Conservation (phyloP, 2,329 filamentous ascomycete genomes). For the Diaporthe citriasiana region DNA sequence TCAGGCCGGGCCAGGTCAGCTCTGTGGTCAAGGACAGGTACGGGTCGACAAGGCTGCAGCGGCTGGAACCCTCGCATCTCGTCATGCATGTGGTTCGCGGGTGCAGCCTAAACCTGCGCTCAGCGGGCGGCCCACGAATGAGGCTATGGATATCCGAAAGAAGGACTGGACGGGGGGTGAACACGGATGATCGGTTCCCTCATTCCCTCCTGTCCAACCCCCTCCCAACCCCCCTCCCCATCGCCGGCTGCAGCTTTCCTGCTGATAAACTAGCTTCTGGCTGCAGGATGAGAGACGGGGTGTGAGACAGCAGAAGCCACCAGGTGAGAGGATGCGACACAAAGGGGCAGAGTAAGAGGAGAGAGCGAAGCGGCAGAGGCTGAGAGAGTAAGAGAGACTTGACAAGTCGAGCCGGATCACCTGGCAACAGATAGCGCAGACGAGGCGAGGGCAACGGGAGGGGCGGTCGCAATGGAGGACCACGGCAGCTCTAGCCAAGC, state of each 20-base stretch:
- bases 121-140: constrained; percentile 15
- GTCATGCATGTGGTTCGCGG: constrained; percentile 35
- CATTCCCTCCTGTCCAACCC: background rate
- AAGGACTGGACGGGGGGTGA: constrained; percentile 5
- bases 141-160: constrained; percentile 3
- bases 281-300: constrained; percentile 12
- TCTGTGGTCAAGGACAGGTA: constrained; percentile 9
- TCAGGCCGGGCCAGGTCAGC: constrained; percentile 29
- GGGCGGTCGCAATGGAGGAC: background rate
- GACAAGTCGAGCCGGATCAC: constrained; percentile 10
- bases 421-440: background rate
- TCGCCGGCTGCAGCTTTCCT: constrained; percentile 1
- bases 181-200: background rate
- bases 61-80: constrained; percentile 31
- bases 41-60: constrained; percentile 40
- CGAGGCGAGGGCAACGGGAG: constrained; percentile 3
- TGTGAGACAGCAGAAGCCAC: constrained; percentile 34
- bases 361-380: background rate
- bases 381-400: background rate
- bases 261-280: constrained; percentile 11
- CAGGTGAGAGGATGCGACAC: constrained; percentile 17
- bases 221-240: background rate
- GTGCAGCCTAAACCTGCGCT: constrained; percentile 28
- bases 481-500: constrained; percentile 31
- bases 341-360: background rate